A percentile compares a stretch with the other conserved stretches of the same genome.
phyloP scores from a whole-genome alignment of 768 basidiomycete species.

The Auricularia sp. region DNA sequence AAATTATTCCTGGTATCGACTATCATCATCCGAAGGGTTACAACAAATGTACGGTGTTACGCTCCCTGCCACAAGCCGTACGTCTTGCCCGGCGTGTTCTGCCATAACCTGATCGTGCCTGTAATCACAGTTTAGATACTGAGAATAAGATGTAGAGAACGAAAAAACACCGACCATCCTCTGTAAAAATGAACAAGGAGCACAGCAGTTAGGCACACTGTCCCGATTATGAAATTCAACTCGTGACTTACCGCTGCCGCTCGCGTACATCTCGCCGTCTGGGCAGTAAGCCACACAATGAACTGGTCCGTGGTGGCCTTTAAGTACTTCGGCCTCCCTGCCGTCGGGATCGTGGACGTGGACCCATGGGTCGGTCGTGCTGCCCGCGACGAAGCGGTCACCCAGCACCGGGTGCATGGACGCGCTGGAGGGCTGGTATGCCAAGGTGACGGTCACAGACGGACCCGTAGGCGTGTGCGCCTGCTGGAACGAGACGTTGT shows the following conservation, averaged over 20 bases:
- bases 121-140: constrained; percentile 7
- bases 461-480: constrained; percentile 48
- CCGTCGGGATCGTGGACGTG: constrained; percentile 86
- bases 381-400: constrained; percentile 90
- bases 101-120: constrained; percentile 90
- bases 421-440: constrained; percentile 85
- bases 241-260: constrained; percentile 73
- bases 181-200: constrained; percentile 25
- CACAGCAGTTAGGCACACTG: background rate
- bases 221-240: background rate
- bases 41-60: background rate
- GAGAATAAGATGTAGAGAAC: background rate
- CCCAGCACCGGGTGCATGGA: constrained; percentile 85
- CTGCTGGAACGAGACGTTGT: constrained; percentile 85
- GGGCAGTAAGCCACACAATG: constrained; percentile 90
- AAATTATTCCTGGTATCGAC: background rate
- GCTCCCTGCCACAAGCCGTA: constrained; percentile 84
- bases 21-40: background rate
- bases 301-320: constrained; percentile 96
- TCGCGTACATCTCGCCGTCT: constrained; percentile 95
- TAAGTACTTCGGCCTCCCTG: constrained; percentile 80
- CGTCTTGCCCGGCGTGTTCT: constrained; percentile 85
- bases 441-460: constrained; percentile 26
- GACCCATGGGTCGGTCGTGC: constrained; percentile 89
- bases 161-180: constrained; percentile 52